phyloP scores from a whole-genome alignment of 1,139 yeast species.

The Taphrina populina region DNA sequence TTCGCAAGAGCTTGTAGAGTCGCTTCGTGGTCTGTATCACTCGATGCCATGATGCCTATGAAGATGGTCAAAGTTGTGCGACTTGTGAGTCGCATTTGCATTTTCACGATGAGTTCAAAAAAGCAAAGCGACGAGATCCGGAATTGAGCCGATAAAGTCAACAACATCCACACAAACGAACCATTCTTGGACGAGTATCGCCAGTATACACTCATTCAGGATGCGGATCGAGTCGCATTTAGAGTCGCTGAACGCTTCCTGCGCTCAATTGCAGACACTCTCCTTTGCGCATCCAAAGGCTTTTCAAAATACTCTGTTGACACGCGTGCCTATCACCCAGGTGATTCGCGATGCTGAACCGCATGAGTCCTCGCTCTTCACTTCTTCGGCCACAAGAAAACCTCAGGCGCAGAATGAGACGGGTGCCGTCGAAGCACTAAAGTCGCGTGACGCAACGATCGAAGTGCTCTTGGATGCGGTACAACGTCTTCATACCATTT shows the following conservation, averaged over 20 bases:
- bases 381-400: not conserved
- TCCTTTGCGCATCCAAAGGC: constrained; percentile 23
- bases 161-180: not conserved
- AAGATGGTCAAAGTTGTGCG: no score
- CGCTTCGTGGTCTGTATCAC: no score
- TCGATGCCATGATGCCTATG: no score
- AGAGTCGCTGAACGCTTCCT: not conserved
- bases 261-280: not conserved
- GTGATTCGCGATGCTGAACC: constrained; percentile 31
- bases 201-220: no score
- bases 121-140: not conserved
- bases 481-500: constrained; percentile 1
- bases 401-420: not conserved
- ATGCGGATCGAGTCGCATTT: constrained; percentile 11
- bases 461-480: constrained; percentile 8
- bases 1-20: constrained; percentile 20
- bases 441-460: constrained; percentile 9
- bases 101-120: not conserved
- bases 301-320: constrained; percentile 21
- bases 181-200: no score
- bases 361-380: constrained; percentile 22
- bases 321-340: constrained; percentile 14
- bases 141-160: no score
- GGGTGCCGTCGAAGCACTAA: not conserved
- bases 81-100: no score